Base-by-base conservation (phyloP, 1,284 basidiomycete genomes). In the Ceratobasidium sp. region DNA sequence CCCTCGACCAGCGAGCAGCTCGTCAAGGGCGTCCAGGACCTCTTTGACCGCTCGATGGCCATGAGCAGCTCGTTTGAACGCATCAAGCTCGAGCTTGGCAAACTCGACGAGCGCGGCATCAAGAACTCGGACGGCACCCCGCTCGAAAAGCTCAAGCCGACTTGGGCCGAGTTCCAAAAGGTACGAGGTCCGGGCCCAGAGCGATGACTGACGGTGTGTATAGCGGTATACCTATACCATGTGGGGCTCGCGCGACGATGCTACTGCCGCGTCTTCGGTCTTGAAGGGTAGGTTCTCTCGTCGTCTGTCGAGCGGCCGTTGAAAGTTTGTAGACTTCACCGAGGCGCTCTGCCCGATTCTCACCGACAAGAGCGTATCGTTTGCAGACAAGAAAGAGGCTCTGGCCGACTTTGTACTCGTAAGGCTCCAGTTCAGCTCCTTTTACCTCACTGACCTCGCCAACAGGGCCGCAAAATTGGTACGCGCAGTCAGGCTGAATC, bases 141-240 rank as follows among this genome's bases (percentile, higher is more conserved):
- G 23, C n/a, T 66, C 9, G 64, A 66, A 46, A 66, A 66, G 64
- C 64, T 66, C 64, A 44, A 66, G 64, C 64, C 64, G n/a, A 66
- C 64, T 23, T 66, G 64, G 64, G 64, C 40, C 23, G 64, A 28
- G n/a, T 66, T 46, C 44, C 40, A 66, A 49, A 20, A 66, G 23
- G 64, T 66, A 66, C 3, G 64, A 23, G 42, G 15, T 46, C n/a
- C 23, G 64, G 39, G 61, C 33, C 18, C 33, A 42, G 61, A 40
- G 28, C 61, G 28, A 63, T 33, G 18, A 63, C 18, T 33, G 28
- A 66, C 12, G 44, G n/a, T 18, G 6, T n/a, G 3, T 49, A 20
- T 46, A 66, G 64, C 64, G 64, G 18, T 66, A n/a, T n/a, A 44
- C 23, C 6, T 46, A 20, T 10, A n/a, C 49, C 12, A n/a, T 66